Evolutionary conservation across 768 basidiomycete genomes (phyloP).

Genomic region (Russula sp.): DNA sequence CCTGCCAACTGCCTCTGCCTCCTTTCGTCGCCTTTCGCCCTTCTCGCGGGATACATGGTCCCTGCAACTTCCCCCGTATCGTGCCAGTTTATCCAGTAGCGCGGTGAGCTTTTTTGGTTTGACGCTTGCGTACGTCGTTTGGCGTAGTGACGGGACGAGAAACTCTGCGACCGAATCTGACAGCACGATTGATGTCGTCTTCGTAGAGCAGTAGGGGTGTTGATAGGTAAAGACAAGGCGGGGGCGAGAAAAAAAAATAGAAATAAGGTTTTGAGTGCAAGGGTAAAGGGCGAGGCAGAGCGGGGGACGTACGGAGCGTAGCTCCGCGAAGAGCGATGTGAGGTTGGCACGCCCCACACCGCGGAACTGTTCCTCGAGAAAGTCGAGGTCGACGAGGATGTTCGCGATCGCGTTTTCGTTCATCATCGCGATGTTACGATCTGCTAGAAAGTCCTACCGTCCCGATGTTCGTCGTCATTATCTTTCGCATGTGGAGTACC

Average conservation of each 20-base stretch:
- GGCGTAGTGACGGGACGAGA: conserved; percentile 62
- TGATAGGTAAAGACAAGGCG: neutral
- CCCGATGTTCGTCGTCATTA: neutral
- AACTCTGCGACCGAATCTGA: conserved; percentile 72
- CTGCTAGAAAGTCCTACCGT: conserved; percentile 65
- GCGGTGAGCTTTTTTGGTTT: conserved; percentile 66
- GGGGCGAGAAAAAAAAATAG: neutral
- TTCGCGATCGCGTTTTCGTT: conserved; percentile 90
- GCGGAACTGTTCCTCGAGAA: conserved; percentile 81
- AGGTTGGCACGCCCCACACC: conserved; percentile 67
- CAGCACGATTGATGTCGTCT: conserved; percentile 70
- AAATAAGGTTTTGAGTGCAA: too few relatives aligned
- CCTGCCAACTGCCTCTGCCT: conserved; percentile 71
- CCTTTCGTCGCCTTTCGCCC: conserved; percentile 65
- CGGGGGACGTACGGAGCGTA: conserved; percentile 57
- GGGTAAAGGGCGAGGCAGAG: too few relatives aligned
- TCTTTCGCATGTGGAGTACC: neutral
- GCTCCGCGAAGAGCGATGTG: conserved; percentile 64
- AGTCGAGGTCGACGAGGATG: conserved; percentile 77
- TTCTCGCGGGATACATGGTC: conserved; percentile 53
- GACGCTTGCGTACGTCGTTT: conserved; percentile 55
- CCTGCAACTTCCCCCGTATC: conserved; percentile 54
- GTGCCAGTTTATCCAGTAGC: conserved; percentile 72
- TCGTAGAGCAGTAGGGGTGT: neutral
- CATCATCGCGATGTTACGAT: conserved; percentile 65